These are phyloP conservation scores for Spiromastix sp. DNA, from an alignment of 2,329 filamentous ascomycete genomes.

Conservation along the genomic window DNA sequence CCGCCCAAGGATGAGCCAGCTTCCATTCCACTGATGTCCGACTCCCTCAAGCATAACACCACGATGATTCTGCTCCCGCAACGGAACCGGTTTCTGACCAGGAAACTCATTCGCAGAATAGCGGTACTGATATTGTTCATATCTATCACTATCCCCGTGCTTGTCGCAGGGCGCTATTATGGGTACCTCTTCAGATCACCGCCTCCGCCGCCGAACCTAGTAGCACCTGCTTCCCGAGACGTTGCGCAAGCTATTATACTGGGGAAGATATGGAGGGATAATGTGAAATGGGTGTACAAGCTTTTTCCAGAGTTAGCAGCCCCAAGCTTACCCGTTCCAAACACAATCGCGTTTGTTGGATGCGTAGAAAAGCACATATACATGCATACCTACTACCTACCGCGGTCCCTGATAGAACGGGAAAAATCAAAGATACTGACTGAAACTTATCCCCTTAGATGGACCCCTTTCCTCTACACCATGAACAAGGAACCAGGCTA, in stretches of 20 bases:
- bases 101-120: no score
- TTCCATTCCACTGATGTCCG: no score
- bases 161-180: no score
- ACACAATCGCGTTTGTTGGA: background rate
- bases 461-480: background rate
- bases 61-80: no score
- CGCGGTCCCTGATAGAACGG: no score
- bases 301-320: background rate
- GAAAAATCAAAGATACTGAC: conserved; percentile 2
- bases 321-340: background rate
- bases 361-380: no score
- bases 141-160: no score
- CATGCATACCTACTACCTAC: background rate
- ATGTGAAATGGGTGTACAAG: background rate
- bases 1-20: no score
- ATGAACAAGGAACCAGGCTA: background rate
- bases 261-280: background rate
- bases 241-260: background rate
- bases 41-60: no score
- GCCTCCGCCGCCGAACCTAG: background rate
- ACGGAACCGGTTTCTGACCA: no score
- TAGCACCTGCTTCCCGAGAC: background rate
- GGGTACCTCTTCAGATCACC: no score
- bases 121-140: no score
- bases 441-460: conserved; percentile 2